These are phyloP conservation scores for Jatropha podagrica DNA, from an alignment of 441 rosid species.

Conservation along the genomic window DNA sequence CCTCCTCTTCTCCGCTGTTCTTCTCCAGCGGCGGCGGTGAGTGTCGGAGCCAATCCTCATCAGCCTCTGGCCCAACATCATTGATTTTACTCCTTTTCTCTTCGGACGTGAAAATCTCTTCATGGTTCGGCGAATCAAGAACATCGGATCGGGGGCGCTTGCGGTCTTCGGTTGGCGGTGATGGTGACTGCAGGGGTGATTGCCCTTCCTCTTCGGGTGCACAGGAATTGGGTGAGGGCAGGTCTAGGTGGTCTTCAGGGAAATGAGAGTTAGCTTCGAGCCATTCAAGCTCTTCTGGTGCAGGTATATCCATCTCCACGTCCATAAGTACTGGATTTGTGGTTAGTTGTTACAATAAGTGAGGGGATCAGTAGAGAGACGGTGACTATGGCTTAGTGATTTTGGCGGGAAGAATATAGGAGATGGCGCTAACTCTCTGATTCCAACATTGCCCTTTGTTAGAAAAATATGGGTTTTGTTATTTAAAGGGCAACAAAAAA, in stretches of 20 bases:
- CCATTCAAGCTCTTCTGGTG: conserved; percentile 88
- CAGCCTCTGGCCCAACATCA: conserved; percentile 26
- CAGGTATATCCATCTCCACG: conserved; percentile 67
- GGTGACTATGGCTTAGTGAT: background rate
- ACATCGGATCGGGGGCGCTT: conserved; percentile 52
- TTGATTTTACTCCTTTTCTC: conserved; percentile 61
- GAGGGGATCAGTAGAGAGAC: background rate
- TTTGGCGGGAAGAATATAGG: conserved; percentile 33
- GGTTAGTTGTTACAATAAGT: background rate
- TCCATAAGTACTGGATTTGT: conserved; percentile 28
- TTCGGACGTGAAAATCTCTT: conserved; percentile 26
- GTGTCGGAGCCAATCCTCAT: conserved; percentile 69
- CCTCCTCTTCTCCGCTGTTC: conserved; percentile 27
- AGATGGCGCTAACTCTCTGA: background rate
- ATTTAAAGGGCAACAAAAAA: too few relatives aligned
- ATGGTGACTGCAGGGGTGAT: conserved; percentile 33
- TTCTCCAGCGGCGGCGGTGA: conserved; percentile 43
- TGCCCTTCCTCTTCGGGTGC: conserved; percentile 10
- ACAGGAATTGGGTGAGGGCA: background rate
- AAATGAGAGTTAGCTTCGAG: conserved; percentile 67
- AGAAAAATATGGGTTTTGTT: too few relatives aligned
- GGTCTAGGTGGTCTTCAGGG: conserved; percentile 41
- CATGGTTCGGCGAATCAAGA: conserved; percentile 29
- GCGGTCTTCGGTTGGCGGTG: conserved; percentile 18
- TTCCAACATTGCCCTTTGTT: conserved; percentile 12